Base-by-base conservation (phyloP, 2,329 filamentous ascomycete genomes). In the Onygenales sp. region DNA sequence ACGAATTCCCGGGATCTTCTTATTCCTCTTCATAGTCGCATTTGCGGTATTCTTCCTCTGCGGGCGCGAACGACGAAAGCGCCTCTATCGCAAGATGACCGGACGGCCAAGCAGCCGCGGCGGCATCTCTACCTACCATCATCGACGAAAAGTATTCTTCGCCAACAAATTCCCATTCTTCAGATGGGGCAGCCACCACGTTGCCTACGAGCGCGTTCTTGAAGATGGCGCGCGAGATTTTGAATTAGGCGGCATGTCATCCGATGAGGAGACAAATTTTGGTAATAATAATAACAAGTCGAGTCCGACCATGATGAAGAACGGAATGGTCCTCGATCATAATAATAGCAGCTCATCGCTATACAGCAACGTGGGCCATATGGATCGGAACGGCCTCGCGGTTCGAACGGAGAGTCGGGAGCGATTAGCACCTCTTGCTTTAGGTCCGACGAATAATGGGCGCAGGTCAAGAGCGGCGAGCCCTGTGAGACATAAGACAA, bases 401-500 rank as follows among this genome's bases (percentile, higher is more conserved):
- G 81, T 89, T 2, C 77, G 92, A 59, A 94, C 88, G 0, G 92
- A 96, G 65, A 95, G 89, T 65, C 78, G 89, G 51, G 93, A 97
- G 65, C 78, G 88, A 54, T 70, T 96, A 39, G 76, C 79, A 13
- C 78, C 75, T 7, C 65, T 81, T 11, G 78, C 73, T 68, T 53
- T 72, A 33, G 69, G 67, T 61, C 79, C 79, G 10, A 76, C 73
- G 48, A 72, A 76, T 50, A 72, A 70, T 52, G 70, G 70, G 6
- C 69, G 70, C 48, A 68, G 68, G 36, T 73, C 70, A 14, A 66
- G 75, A 56, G 62, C 72, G 8, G 70, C 71, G 44, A 76, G 73
- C 66, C 75, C 75, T 82, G 80, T 67, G 27, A 45, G 58, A 50
- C 49, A 49, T 40, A 56, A 51, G 45, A 48, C 45, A 21, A 48